Percentiles rank a stretch among this genome's conserved stretches.
These are phyloP conservation scores for Athelia psychrophila DNA, from an alignment of 1,284 basidiomycete species.

Conservation along the genomic window DNA sequence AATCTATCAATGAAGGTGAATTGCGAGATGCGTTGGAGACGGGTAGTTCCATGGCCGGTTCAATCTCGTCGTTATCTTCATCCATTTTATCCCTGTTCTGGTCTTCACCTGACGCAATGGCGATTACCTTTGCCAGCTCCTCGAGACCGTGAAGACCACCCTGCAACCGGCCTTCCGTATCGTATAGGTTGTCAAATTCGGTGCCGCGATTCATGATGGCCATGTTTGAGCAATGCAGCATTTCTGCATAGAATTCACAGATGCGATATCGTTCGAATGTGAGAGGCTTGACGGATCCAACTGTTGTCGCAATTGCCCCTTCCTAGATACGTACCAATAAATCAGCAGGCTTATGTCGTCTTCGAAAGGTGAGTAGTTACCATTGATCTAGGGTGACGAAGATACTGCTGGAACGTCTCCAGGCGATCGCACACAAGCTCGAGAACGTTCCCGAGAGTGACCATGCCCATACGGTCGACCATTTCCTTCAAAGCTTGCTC, in stretches of 20 bases:
- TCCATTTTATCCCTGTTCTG: slow-evolving; percentile 53
- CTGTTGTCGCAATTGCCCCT: slow-evolving; percentile 67
- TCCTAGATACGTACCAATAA: slow-evolving; percentile 38
- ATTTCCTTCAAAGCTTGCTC: slow-evolving; percentile 86
- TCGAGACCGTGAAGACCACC: slow-evolving; percentile 82
- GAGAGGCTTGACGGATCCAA: slow-evolving; percentile 73
- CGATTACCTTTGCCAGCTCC: slow-evolving; percentile 79
- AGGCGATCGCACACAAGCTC: slow-evolving; percentile 76
- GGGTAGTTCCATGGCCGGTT: slow-evolving; percentile 72
- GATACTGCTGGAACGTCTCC: slow-evolving; percentile 68
- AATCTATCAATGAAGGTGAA: slow-evolving; percentile 57
- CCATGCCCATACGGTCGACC: slow-evolving; percentile 89
- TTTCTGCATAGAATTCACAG: slow-evolving; percentile 95
- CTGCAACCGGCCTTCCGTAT: slow-evolving; percentile 73
- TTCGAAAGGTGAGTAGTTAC: slow-evolving; percentile 42
- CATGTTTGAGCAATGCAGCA: slow-evolving; percentile 99
- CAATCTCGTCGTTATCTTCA: slow-evolving; percentile 57
- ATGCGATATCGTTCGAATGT: slow-evolving; percentile 97
- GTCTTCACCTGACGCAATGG: slow-evolving; percentile 53
- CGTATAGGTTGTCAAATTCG: slow-evolving; percentile 73
- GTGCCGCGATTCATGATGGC: slow-evolving; percentile 83
- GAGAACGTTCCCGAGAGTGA: slow-evolving; percentile 86
- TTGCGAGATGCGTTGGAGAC: slow-evolving; percentile 57
- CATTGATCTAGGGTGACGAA: slow-evolving; percentile 73
- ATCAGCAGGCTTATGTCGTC: too few relatives aligned